Evolutionary conservation across 768 basidiomycete genomes (phyloP), one percentile per base, ranked within the genome.

Genomic region (Clitopilus passeckerianus): DNA sequence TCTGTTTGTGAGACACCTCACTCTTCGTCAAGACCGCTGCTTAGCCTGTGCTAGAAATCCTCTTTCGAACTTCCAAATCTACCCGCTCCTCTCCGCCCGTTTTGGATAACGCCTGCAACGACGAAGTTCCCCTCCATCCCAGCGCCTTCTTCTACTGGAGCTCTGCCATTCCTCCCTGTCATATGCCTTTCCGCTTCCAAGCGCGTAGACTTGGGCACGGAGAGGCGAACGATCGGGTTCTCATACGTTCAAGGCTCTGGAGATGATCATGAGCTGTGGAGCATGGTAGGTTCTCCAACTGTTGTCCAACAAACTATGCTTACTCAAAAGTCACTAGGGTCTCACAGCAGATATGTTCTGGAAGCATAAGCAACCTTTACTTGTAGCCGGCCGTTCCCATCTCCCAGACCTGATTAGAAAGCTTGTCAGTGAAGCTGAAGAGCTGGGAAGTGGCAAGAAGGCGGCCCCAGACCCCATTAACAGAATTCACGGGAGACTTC

Each of bases 251-350:
- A 96, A 70, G 96, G 96, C 0, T 92, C 91, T 0, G 96, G 95
- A 0, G 96, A 98, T 66, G 96, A 98, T 66, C 93, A 95, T 67
- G 95, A 97, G 71, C 76, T 90, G 5, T 95, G 93, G 94, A 82
- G 87, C 27, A 83, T 84, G 84, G 91, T 90, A 30, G 12, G 30
- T 18, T 41, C 33, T 54, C 24, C 34, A 55, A 35, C 56, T 56
- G 5, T 54, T 60, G 33, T 34, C 35, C 44, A 16, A 27, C 53
- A n/a, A 53, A 33, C 4, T 18, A 35, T 35, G 43, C 44, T 43
- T n/a, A 23, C n/a, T 57, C 20, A n/a, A 50, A 12, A 3, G 3
- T 50, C 9, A 16, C 16, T 64, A 93, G 89, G 93, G 93, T 4
- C 73, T 96, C 57, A 91, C 86, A 0, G 89, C 95, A 0, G 63